Conservation (phyloP, 768 basidiomycete species). For the Tulasnella sp. region DNA sequence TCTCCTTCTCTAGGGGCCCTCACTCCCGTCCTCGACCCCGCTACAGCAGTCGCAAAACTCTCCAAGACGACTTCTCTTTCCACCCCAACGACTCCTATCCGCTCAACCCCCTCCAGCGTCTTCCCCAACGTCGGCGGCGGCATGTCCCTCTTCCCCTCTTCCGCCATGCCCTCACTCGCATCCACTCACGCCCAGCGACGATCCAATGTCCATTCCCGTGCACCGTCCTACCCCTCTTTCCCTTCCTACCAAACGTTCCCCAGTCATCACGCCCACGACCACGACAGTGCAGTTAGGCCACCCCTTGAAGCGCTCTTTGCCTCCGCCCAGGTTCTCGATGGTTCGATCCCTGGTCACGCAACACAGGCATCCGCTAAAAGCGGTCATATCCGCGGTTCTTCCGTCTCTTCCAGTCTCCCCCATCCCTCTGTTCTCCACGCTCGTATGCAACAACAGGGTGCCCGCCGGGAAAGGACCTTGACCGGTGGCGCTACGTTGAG, state of each 20-base stretch:
- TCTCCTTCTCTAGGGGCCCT: not conserved
- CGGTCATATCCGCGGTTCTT: not conserved
- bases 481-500: not conserved
- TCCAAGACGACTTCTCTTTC: not conserved
- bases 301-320: slow-evolving; percentile 6
- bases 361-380: not conserved
- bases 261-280: not conserved
- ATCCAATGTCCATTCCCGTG: not conserved
- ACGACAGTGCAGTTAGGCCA: not conserved
- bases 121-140: not conserved
- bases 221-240: not conserved
- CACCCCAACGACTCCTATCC: not conserved
- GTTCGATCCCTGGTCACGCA: not conserved
- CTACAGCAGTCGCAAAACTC: not conserved
- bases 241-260: slow-evolving; percentile 4
- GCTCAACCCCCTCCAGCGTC: not conserved
- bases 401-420: not conserved
- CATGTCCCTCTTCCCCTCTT: not conserved
- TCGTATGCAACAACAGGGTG: not conserved
- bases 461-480: not conserved
- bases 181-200: not conserved
- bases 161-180: not conserved
- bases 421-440: not conserved
- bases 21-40: not conserved
- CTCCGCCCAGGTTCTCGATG: not conserved